Evolutionary conservation across 768 basidiomycete species (phyloP).

Genomic region (Imleria badia): DNA sequence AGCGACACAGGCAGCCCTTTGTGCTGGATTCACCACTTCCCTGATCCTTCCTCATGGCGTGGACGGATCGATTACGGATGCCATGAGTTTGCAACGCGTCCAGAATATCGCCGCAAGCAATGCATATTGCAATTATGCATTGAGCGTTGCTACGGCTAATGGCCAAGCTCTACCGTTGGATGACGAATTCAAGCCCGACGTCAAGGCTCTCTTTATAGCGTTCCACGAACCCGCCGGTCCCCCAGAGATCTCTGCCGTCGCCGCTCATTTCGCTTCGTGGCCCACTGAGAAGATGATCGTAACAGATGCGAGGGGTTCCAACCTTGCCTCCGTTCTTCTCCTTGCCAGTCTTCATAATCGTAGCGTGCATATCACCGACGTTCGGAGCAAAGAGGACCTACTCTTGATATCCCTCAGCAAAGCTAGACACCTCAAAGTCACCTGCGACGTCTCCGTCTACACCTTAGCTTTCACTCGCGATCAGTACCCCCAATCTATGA

Average conservation of each 20-base stretch:
- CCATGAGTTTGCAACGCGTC: conserved; percentile 64
- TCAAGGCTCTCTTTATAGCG: conserved; percentile 85
- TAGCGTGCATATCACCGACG: conserved; percentile 87
- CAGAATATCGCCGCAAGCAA: conserved; percentile 58
- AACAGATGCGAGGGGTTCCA: conserved; percentile 88
- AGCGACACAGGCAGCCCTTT: conserved; percentile 78
- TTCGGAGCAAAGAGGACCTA: conserved; percentile 83
- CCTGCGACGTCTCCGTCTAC: conserved; percentile 93
- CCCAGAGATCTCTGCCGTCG: conserved; percentile 69
- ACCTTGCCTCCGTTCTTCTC: conserved; percentile 89
- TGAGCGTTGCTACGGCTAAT: conserved; percentile 74
- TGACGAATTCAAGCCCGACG: conserved; percentile 76
- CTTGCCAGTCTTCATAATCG: conserved; percentile 91
- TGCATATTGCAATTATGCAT: conserved; percentile 86
- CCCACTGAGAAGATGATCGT: conserved; percentile 89
- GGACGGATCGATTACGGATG: conserved; percentile 63
- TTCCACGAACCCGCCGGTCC: conserved; percentile 51
- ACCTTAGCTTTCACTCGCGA: conserved; percentile 84
- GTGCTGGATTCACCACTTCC: conserved; percentile 87
- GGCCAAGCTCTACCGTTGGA: conserved; percentile 62
- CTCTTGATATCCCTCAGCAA: conserved; percentile 92
- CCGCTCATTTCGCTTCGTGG: conserved; percentile 89
- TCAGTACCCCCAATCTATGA: conserved; percentile 62
- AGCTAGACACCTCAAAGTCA: conserved; percentile 89
- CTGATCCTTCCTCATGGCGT: conserved; percentile 75